Evolutionary conservation across 2,329 filamentous ascomycete genomes (phyloP).

Genomic region (Rhinocladiella mackenziei): DNA sequence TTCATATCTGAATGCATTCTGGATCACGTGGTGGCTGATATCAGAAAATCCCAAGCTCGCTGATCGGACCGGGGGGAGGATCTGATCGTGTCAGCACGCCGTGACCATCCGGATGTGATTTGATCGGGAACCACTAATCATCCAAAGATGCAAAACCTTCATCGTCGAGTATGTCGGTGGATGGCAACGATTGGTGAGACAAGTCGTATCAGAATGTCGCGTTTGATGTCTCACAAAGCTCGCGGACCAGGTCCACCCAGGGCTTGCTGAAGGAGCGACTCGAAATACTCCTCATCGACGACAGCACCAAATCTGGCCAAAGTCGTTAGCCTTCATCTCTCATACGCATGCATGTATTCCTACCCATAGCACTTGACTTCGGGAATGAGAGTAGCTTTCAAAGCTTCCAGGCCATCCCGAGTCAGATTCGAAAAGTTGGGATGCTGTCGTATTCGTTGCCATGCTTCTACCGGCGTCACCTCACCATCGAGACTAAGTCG

Average conservation of each 20-base stretch:
- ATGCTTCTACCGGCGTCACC: slow-evolving; percentile 41
- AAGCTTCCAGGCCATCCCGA: slow-evolving; percentile 28
- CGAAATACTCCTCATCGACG: slow-evolving; percentile 28
- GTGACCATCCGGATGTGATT: too few relatives aligned
- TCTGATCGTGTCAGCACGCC: too few relatives aligned
- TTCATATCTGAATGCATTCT: too few relatives aligned
- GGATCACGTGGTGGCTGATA: too few relatives aligned
- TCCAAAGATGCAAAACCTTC: too few relatives aligned
- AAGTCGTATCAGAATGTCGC: too few relatives aligned
- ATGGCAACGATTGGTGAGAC: too few relatives aligned
- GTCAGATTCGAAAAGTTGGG: slow-evolving; percentile 35
- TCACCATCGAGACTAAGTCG: slow-evolving; percentile 33
- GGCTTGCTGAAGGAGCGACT: slow-evolving; percentile 12
- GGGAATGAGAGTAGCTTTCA: slow-evolving; percentile 33
- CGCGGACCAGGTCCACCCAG: slow-evolving; percentile 1
- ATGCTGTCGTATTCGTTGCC: slow-evolving; percentile 36
- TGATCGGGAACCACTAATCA: too few relatives aligned
- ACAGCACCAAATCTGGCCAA: slow-evolving; percentile 29
- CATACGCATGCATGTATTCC: slow-evolving; percentile 13
- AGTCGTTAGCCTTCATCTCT: not conserved
- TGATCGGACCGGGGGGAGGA: too few relatives aligned
- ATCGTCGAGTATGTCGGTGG: too few relatives aligned
- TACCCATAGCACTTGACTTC: slow-evolving; percentile 41
- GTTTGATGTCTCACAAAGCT: too few relatives aligned
- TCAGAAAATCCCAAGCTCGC: too few relatives aligned